Conservation (phyloP, 2,329 filamentous ascomycete species). For the Clonostachys byssicola region DNA sequence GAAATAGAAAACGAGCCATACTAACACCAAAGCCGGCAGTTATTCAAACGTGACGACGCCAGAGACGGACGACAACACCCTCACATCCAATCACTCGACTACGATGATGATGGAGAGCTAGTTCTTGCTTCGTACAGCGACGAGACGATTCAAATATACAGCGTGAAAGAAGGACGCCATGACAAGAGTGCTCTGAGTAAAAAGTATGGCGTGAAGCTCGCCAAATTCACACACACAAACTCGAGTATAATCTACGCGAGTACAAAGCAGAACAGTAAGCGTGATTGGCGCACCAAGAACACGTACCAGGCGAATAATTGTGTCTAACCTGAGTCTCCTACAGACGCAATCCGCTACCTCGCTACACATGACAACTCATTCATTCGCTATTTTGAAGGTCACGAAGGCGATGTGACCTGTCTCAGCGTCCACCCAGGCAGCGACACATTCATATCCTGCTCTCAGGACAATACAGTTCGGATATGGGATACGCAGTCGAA, state of each 20-base stretch:
- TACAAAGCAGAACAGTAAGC: slow-evolving; percentile 74
- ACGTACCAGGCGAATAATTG: slow-evolving; percentile 2
- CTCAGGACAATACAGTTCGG: slow-evolving; percentile 84
- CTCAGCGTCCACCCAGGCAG: slow-evolving; percentile 79
- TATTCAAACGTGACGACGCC: slow-evolving; percentile 55
- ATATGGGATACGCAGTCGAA: slow-evolving; percentile 85
- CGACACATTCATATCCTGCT: slow-evolving; percentile 90
- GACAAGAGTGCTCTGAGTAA: slow-evolving; percentile 90
- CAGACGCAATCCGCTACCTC: slow-evolving; percentile 79
- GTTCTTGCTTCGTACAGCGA: slow-evolving; percentile 90
- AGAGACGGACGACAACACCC: slow-evolving; percentile 50
- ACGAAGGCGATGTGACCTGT: slow-evolving; percentile 78
- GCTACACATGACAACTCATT: slow-evolving; percentile 95
- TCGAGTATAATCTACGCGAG: slow-evolving; percentile 93
- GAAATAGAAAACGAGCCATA: neutral
- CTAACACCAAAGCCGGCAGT: slow-evolving; percentile 16
- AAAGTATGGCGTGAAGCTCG: slow-evolving; percentile 93
- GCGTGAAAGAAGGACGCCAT: slow-evolving; percentile 83
- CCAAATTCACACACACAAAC: slow-evolving; percentile 88
- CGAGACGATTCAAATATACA: slow-evolving; percentile 93
- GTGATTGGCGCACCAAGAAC: neutral
- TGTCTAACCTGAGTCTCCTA: neutral
- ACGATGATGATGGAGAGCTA: slow-evolving; percentile 91
- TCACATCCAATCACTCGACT: slow-evolving; percentile 85
- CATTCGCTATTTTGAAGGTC: slow-evolving; percentile 92